These are phyloP conservation scores for Setaria italica DNA, from an alignment of 202 grass and related monocot genomes.

Conservation along the genomic window DNA sequence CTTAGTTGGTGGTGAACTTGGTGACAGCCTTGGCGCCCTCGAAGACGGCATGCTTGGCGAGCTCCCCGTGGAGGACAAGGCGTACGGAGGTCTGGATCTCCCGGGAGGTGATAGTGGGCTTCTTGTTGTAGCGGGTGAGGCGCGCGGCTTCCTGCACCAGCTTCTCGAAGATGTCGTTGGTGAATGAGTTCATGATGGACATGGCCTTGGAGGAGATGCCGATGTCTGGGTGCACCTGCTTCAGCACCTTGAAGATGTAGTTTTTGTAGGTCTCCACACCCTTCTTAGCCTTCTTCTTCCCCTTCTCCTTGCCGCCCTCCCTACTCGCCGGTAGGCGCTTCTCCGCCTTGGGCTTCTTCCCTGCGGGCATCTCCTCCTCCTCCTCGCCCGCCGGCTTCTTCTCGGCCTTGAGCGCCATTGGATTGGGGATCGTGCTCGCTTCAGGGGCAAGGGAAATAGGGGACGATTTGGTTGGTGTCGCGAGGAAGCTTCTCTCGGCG, in stretches of 20 bases:
- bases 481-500: constrained; percentile 3
- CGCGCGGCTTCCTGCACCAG: constrained; percentile 55
- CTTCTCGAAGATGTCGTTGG: constrained; percentile 78
- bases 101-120: constrained; percentile 76
- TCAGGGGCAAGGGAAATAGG: neutral
- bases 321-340: constrained; percentile 53
- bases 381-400: constrained; percentile 60
- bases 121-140: constrained; percentile 80
- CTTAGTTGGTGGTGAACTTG: constrained; percentile 70
- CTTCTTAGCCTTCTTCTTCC: constrained; percentile 71
- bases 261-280: constrained; percentile 82
- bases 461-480: no score
- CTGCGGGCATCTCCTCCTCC: constrained; percentile 57
- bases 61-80: constrained; percentile 72
- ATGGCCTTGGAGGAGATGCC: constrained; percentile 85
- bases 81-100: constrained; percentile 79
- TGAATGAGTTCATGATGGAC: constrained; percentile 91
- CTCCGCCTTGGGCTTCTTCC: constrained; percentile 82
- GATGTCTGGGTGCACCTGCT: constrained; percentile 79
- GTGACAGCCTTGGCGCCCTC: constrained; percentile 81
- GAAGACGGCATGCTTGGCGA: constrained; percentile 73
- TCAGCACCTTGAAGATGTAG: constrained; percentile 86
- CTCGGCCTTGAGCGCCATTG: constrained; percentile 72
- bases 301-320: constrained; percentile 67
- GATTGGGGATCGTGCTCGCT: neutral